These are phyloP conservation scores for Fusarium armeniacum DNA, from an alignment of 2,329 filamentous ascomycete species.

Conservation along the genomic window DNA sequence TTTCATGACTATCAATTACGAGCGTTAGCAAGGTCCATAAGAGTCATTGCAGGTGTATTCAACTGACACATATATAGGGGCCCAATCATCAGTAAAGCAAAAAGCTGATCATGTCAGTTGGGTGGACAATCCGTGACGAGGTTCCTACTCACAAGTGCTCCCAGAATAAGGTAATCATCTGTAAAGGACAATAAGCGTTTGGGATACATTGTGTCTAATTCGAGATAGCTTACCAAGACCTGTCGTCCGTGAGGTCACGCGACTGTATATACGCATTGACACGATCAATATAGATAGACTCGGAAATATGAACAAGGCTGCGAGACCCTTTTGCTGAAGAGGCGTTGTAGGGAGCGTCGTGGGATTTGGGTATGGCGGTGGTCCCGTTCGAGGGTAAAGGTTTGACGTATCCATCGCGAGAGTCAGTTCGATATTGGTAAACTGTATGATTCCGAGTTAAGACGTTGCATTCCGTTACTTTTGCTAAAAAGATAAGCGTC, in stretches of 20 bases:
- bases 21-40: fast-evolving
- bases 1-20: slow-evolving; percentile 44
- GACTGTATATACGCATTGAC: slow-evolving; percentile 48
- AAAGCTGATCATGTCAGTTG: slow-evolving; percentile 23
- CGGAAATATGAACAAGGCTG: slow-evolving; percentile 54
- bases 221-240: slow-evolving; percentile 39
- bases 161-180: slow-evolving; percentile 38
- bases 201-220: not conserved
- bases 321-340: slow-evolving; percentile 51
- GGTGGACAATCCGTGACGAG: fast-evolving
- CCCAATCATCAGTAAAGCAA: slow-evolving; percentile 37
- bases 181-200: not conserved
- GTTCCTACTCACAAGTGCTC: slow-evolving; percentile 19
- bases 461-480: slow-evolving; percentile 1
- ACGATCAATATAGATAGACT: slow-evolving; percentile 49
- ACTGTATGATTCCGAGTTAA: not conserved
- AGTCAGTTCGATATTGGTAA: not conserved
- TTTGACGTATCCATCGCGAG: slow-evolving; percentile 18
- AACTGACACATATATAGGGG: slow-evolving; percentile 40
- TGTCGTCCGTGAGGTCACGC: slow-evolving; percentile 49
- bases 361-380: slow-evolving; percentile 46
- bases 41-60: fast-evolving
- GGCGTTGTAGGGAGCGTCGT: slow-evolving; percentile 52
- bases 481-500: not conserved
- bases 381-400: slow-evolving; percentile 32